Conservation (phyloP, 495 filamentous ascomycete species). For the Tuber borchii region DNA sequence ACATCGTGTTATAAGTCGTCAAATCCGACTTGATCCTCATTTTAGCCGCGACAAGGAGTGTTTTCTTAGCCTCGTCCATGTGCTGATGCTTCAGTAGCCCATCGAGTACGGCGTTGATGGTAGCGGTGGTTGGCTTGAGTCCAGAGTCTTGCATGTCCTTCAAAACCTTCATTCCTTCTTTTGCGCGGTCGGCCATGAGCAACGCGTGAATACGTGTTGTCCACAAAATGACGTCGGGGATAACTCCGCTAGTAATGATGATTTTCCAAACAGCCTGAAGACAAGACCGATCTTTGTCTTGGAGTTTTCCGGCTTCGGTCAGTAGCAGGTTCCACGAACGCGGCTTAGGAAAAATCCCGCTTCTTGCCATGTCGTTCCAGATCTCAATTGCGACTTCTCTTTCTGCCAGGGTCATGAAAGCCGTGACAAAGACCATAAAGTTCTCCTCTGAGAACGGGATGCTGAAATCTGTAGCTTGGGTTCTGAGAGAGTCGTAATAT, state of each 20-base stretch:
- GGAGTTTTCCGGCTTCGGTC: conserved; percentile 13
- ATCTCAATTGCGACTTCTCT: conserved; percentile 12
- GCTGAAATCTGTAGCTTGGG: neutral
- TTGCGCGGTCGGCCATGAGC: conserved; percentile 12
- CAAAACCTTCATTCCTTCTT: conserved; percentile 29
- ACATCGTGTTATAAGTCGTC: conserved; percentile 63
- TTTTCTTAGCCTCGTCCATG: conserved; percentile 44
- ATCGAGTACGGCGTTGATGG: conserved; percentile 57
- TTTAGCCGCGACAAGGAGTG: conserved; percentile 55
- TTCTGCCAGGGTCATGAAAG: conserved; percentile 20
- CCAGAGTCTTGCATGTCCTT: conserved; percentile 24
- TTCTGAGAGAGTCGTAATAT: conserved; percentile 15
- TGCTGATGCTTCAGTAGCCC: conserved; percentile 48
- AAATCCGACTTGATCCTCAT: conserved; percentile 56
- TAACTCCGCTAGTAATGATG: conserved; percentile 30
- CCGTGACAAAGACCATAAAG: conserved; percentile 28
- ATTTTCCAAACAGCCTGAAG: conserved; percentile 26
- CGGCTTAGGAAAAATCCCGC: conserved; percentile 23
- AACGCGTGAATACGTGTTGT: conserved; percentile 36
- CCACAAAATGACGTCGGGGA: conserved; percentile 35
- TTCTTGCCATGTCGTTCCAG: conserved; percentile 37
- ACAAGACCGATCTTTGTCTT: conserved; percentile 15
- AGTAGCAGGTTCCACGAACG: conserved; percentile 36
- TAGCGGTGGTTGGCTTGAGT: conserved; percentile 53
- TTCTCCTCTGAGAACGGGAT: conserved; percentile 7